Conservation (phyloP, 495 filamentous ascomycete species). For the Patellaria atrata region DNA sequence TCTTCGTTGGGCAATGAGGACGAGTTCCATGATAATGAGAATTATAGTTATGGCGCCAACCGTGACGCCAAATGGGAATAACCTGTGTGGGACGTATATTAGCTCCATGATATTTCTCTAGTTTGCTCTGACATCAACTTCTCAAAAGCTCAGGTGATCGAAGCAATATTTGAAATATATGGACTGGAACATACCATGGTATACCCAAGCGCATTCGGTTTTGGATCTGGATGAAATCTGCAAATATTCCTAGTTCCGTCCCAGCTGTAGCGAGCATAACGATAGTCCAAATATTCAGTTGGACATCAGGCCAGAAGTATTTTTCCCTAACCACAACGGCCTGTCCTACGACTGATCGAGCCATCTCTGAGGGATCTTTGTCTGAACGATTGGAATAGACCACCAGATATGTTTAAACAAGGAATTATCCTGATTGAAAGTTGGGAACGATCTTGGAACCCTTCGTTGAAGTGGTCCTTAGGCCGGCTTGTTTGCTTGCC, state of each 20-base stretch:
- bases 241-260: constrained; percentile 74
- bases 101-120: background rate
- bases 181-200: constrained; percentile 55
- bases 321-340: constrained; percentile 35
- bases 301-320: constrained; percentile 89
- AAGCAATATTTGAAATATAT: background rate
- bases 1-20: constrained; percentile 44
- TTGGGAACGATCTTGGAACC: no score
- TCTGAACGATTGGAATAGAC: no score
- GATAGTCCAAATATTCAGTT: constrained; percentile 86
- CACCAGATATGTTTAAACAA: no score
- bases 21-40: constrained; percentile 28
- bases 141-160: background rate
- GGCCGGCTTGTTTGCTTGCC: no score
- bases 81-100: constrained; percentile 38
- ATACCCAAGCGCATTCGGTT: constrained; percentile 49
- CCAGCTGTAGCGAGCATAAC: constrained; percentile 67
- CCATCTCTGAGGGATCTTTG: constrained; percentile 13
- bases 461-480: no score
- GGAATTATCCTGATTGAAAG: no score
- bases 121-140: background rate
- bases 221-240: constrained; percentile 72
- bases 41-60: constrained; percentile 28
- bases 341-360: constrained; percentile 16
- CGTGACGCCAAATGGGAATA: constrained; percentile 80